Evolutionary conservation across 2,329 filamentous ascomycete species (phyloP), one percentile per base, ranked within the genome.

Genomic region (Hypomyces perniciosus): DNA sequence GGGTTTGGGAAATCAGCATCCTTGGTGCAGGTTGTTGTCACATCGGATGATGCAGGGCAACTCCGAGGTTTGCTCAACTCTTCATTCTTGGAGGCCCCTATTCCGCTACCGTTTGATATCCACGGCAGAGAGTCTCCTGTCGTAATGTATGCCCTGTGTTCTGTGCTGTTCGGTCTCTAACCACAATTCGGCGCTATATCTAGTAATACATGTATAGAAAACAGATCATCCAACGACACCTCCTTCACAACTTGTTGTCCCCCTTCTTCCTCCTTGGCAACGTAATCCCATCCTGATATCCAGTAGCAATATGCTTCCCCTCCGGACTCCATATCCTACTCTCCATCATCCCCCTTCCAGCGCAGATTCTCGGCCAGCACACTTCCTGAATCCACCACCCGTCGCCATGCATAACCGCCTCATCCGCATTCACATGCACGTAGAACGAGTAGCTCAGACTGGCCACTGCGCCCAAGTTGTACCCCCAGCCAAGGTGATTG

Each of bases 341-440:
- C 60, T 74, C 67, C 53, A 80, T 62, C 44, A 76, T 68, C 2
- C 69, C 73, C 39, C 77, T 65, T 0, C 75, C 75, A 2, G 72
- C 70, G 26, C 65, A 72, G 3, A 72, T 66, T 26, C 77, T 63
- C 4, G 78, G 74, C 60, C 77, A 80, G 31, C 59, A 69, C 1
- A 68, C 67, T 59, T 81, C 78, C 59, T 79, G 75, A 12, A 80
- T 60, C 78, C 78, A 81, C 77, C 78, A 81, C 9, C 66, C 66
- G 3, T 68, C 64, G 4, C 66, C 68, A 5, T 63, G 58, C 72
- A 81, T 78, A 6, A 77, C 68, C 0, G 75, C 70, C 40, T 75
- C 71, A 4, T 71, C 67, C 0, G 67, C 67, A 39, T 79, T 75
- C 31, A 74, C 72, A 52, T 81, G 78, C 5, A 81, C 65, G 13